These are phyloP conservation scores for Beauveria caledonica DNA, from an alignment of 2,329 filamentous ascomycete species.

Conservation along the genomic window DNA sequence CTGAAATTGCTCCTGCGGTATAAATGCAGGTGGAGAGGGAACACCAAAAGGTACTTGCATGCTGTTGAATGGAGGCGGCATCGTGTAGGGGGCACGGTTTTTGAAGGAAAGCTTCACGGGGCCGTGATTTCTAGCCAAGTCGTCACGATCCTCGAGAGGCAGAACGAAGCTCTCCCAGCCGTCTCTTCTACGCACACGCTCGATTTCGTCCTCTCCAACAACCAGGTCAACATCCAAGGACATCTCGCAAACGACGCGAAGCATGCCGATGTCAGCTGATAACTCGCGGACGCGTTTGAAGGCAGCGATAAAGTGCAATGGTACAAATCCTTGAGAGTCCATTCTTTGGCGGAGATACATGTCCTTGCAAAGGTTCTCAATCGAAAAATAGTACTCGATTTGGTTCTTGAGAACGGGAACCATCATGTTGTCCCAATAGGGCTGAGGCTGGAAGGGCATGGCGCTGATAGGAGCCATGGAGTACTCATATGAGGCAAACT, in stretches of 20 bases:
- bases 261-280: conserved; percentile 55
- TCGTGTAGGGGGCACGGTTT: conserved; percentile 22
- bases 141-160: conserved; percentile 60
- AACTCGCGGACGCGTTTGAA: conserved; percentile 63
- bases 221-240: conserved; percentile 68
- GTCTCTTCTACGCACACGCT: conserved; percentile 66
- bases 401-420: conserved; percentile 37
- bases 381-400: conserved; percentile 92
- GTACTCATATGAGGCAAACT: conserved; percentile 31
- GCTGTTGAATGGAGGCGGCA: conserved; percentile 24
- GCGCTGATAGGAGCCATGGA: conserved; percentile 31
- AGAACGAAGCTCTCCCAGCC: conserved; percentile 78
- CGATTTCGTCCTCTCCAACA: conserved; percentile 65
- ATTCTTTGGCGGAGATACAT: conserved; percentile 81
- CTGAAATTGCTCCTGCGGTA: conserved; percentile 21
- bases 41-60: conserved; percentile 25
- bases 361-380: conserved; percentile 93
- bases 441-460: conserved; percentile 28
- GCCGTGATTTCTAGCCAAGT: conserved; percentile 66
- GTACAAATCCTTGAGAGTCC: conserved; percentile 91
- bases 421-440: conserved; percentile 45
- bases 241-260: conserved; percentile 67
- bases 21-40: conserved; percentile 22
- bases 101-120: conserved; percentile 34
- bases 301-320: conserved; percentile 66